Evolutionary conservation across 106 monocot species (phyloP).

Genomic region (Dioscorea zingiberensis): DNA sequence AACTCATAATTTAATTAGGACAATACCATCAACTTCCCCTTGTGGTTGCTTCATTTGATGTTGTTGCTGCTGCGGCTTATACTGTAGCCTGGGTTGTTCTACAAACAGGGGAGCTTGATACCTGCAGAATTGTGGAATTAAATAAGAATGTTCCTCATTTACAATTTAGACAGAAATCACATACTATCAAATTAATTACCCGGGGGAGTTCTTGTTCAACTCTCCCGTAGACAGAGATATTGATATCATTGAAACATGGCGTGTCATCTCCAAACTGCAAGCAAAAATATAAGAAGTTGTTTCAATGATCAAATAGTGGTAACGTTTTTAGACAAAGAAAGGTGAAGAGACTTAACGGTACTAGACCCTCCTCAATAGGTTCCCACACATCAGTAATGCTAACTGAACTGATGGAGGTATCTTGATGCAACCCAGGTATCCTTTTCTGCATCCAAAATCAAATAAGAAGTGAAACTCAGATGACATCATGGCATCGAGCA

Average conservation of each 20-base stretch:
- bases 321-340: neutral
- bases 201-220: constrained; percentile 61
- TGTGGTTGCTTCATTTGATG: constrained; percentile 32
- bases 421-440: constrained; percentile 82
- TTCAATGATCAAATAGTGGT: neutral
- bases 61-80: constrained; percentile 22
- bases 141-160: neutral
- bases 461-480: neutral
- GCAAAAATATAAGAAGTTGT: neutral
- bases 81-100: constrained; percentile 46
- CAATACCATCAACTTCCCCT: constrained; percentile 28
- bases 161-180: no score
- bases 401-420: constrained; percentile 71
- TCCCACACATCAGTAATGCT: constrained; percentile 99
- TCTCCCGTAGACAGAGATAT: constrained; percentile 63
- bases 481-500: neutral
- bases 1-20: neutral
- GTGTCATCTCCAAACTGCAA: constrained; percentile 88
- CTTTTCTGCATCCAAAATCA: constrained; percentile 48
- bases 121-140: constrained; percentile 19
- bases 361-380: constrained; percentile 97
- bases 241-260: constrained; percentile 97
- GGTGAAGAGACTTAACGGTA: constrained; percentile 49
- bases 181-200: constrained; percentile 29
- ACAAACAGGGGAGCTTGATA: constrained; percentile 65